These are phyloP conservation scores for Tulasnella sp. DNA, from an alignment of 768 basidiomycete species.

Conservation along the genomic window DNA sequence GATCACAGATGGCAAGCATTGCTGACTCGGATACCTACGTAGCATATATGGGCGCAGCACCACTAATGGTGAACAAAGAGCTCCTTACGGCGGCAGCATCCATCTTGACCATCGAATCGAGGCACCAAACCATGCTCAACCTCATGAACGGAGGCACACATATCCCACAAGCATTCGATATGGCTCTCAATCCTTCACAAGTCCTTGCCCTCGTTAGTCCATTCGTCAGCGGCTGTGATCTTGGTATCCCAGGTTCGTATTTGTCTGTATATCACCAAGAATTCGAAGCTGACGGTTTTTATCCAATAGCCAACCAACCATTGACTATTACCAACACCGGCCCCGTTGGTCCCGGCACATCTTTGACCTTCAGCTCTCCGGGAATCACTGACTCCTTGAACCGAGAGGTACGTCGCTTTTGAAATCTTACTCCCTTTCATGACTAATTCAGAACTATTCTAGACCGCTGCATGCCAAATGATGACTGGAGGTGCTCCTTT, in stretches of 20 bases:
- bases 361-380: conserved; percentile 44
- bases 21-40: conserved; percentile 10
- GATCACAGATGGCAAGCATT: conserved; percentile 4
- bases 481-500: conserved; percentile 45
- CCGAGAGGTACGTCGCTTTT: conserved; percentile 4
- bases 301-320: conserved; percentile 39
- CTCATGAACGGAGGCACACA: conserved; percentile 41
- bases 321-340: conserved; percentile 53
- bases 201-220: conserved; percentile 53
- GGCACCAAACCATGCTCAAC: conserved; percentile 70
- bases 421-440: not conserved
- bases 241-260: conserved; percentile 41
- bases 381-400: conserved; percentile 28
- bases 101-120: conserved; percentile 70
- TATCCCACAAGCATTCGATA: conserved; percentile 59
- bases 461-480: conserved; percentile 65
- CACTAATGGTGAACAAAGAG: conserved; percentile 45
- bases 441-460: conserved; percentile 3
- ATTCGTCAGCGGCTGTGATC: conserved; percentile 58
- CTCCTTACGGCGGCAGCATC: conserved; percentile 54
- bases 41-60: conserved; percentile 55
- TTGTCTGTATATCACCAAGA: not conserved
- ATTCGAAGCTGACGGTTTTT: not conserved
- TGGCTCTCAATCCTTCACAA: conserved; percentile 54
- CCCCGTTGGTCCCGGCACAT: conserved; percentile 42